phyloP scores from a whole-genome alignment of 1,284 basidiomycete species.

The Veloboletus limbatus region DNA sequence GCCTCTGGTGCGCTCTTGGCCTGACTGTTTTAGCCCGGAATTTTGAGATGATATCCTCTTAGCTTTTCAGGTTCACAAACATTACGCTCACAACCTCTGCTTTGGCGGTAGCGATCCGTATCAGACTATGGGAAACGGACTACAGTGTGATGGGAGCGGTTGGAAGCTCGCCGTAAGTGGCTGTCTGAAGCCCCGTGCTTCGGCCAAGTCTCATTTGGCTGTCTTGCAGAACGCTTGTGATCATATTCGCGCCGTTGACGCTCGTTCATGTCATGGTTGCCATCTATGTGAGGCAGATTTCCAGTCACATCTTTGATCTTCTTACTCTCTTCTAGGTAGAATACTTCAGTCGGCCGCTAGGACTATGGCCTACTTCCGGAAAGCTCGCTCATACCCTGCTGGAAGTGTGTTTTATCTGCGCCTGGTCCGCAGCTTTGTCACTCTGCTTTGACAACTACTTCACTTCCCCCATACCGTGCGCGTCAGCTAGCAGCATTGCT shows the following conservation, averaged over 20 bases:
- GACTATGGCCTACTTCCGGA: slow-evolving; percentile 81
- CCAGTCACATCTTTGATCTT: background rate
- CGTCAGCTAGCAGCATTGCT: slow-evolving; percentile 50
- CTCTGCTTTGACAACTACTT: slow-evolving; percentile 91
- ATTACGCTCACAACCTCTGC: slow-evolving; percentile 79
- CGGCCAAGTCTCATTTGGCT: slow-evolving; percentile 11
- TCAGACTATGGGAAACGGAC: slow-evolving; percentile 57
- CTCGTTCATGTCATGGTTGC: slow-evolving; percentile 83
- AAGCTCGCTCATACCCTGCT: slow-evolving; percentile 79
- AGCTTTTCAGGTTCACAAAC: slow-evolving; percentile 85
- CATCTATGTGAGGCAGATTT: slow-evolving; percentile 61
- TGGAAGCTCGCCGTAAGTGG: slow-evolving; percentile 75
- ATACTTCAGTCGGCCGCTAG: slow-evolving; percentile 88
- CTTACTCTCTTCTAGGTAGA: slow-evolving; percentile 57
- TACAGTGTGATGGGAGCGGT: slow-evolving; percentile 63
- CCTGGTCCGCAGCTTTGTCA: slow-evolving; percentile 88
- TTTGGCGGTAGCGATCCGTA: slow-evolving; percentile 76
- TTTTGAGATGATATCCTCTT: slow-evolving; percentile 27
- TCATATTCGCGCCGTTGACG: slow-evolving; percentile 84
- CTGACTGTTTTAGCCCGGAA: slow-evolving; percentile 15
- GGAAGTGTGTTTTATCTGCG: slow-evolving; percentile 87
- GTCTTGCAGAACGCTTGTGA: slow-evolving; percentile 67
- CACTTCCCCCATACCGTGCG: slow-evolving; percentile 80
- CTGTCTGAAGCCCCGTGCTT: background rate
- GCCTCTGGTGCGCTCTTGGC: slow-evolving; percentile 55